These are phyloP conservation scores for Nepenthes gracilis DNA, from an alignment of 148 eudicot species.

Conservation along the genomic window DNA sequence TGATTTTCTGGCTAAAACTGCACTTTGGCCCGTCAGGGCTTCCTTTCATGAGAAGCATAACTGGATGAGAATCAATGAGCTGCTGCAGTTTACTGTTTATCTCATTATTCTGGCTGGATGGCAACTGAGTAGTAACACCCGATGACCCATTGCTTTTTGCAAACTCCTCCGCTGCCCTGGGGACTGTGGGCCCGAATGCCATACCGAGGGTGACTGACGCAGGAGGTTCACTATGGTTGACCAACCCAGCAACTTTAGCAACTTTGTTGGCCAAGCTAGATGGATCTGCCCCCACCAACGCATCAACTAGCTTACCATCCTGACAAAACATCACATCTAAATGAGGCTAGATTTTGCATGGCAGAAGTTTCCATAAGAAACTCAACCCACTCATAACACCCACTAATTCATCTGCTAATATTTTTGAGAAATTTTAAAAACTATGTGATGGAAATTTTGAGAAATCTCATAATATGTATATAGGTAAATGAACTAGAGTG, in stretches of 20 bases:
- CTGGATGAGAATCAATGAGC: slow-evolving; percentile 48
- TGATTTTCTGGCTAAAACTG: slow-evolving; percentile 78
- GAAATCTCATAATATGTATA: too few species aligned
- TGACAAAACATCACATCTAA: slow-evolving; percentile 12
- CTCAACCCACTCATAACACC: too few species aligned
- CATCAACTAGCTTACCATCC: slow-evolving; percentile 82
- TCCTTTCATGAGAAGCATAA: slow-evolving; percentile 99
- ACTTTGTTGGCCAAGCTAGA: slow-evolving; percentile 91
- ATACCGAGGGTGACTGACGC: slow-evolving; percentile 90
- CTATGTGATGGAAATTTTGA: too few species aligned
- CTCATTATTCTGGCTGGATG: slow-evolving; percentile 17
- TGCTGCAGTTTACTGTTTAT: slow-evolving; percentile 48
- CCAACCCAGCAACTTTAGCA: slow-evolving; percentile 67
- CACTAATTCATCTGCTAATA: too few species aligned
- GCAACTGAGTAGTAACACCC: slow-evolving; percentile 10
- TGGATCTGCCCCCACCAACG: slow-evolving; percentile 93
- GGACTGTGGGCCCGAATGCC: slow-evolving; percentile 71
- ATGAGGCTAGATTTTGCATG: not conserved
- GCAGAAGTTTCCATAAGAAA: too few species aligned
- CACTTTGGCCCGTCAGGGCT: slow-evolving; percentile 72
- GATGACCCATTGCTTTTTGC: slow-evolving; percentile 40
- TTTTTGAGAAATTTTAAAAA: too few species aligned
- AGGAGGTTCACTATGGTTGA: slow-evolving; percentile 56
- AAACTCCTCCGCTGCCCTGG: slow-evolving; percentile 57
- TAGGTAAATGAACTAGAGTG: too few species aligned